Conservation (phyloP, 352 stramenopile genomes). For the Phytophthora melonis region DNA sequence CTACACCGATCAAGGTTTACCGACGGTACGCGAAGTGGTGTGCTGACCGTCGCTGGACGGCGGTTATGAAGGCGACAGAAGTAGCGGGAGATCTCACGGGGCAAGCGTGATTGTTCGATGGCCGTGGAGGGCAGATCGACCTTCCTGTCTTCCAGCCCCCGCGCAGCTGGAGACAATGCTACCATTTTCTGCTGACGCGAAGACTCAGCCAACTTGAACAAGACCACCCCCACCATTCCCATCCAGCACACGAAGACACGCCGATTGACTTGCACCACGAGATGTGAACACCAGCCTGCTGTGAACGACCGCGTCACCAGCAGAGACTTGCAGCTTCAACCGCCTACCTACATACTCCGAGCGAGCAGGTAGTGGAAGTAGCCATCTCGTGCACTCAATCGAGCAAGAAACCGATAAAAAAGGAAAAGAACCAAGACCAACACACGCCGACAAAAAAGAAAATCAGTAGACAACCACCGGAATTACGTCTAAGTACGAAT, state of each 20-base stretch:
- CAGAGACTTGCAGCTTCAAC: constrained; percentile 22
- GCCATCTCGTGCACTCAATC: constrained; percentile 12
- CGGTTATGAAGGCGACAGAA: constrained; percentile 11
- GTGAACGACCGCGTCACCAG: constrained; percentile 12
- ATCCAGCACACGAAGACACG: constrained; percentile 20
- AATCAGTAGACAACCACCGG: constrained; percentile 15
- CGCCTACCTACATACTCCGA: background rate
- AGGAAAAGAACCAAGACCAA: constrained; percentile 4
- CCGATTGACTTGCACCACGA: constrained; percentile 12
- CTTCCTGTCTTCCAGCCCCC: background rate
- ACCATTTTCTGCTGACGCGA: background rate
- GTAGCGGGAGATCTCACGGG: constrained; percentile 1
- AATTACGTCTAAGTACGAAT: constrained; percentile 35
- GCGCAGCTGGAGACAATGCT: background rate
- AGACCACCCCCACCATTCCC: constrained; percentile 15
- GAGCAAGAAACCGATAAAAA: constrained; percentile 6
- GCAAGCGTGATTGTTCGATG: constrained; percentile 6
- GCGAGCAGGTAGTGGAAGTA: constrained; percentile 7
- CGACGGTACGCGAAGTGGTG: constrained; percentile 14
- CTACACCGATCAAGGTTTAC: constrained; percentile 11
- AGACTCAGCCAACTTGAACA: constrained; percentile 6
- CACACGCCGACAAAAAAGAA: background rate
- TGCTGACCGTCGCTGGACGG: constrained; percentile 7
- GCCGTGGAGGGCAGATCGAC: background rate
- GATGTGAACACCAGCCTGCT: constrained; percentile 14